Conservation (phyloP, 2,329 filamentous ascomycete species). For the Ambrosiella cleistominuta region DNA sequence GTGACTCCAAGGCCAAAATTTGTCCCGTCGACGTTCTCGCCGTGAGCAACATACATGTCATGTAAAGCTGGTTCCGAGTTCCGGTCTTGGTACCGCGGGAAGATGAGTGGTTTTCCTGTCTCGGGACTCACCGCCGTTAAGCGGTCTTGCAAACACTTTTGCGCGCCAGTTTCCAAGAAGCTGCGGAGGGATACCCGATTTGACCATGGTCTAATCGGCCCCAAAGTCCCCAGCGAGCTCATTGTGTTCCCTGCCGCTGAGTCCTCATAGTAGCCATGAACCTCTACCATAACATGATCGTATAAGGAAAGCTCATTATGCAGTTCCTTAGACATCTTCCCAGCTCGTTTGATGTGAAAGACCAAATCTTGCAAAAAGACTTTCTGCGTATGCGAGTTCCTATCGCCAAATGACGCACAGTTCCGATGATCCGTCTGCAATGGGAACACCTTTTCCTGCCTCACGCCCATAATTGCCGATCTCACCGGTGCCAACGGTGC, state of each 20-base stretch:
- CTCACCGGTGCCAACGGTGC: slow-evolving; percentile 42
- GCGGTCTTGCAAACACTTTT: slow-evolving; percentile 35
- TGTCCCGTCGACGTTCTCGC: too few relatives aligned
- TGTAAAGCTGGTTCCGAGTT: slow-evolving; percentile 4
- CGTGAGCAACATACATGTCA: neutral
- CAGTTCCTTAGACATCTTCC: slow-evolving; percentile 17
- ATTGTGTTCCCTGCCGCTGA: slow-evolving; percentile 16
- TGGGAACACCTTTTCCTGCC: slow-evolving; percentile 34
- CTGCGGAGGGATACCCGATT: slow-evolving; percentile 33
- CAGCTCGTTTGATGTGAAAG: slow-evolving; percentile 20
- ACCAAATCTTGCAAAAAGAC: slow-evolving; percentile 23
- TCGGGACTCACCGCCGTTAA: slow-evolving; percentile 19
- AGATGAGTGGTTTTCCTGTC: slow-evolving; percentile 16
- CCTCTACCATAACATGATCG: slow-evolving; percentile 37
- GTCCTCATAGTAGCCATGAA: slow-evolving; percentile 42
- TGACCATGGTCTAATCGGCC: slow-evolving; percentile 32
- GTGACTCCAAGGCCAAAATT: neutral
- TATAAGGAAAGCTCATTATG: slow-evolving; percentile 33
- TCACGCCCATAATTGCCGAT: slow-evolving; percentile 32
- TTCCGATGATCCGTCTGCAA: slow-evolving; percentile 37
- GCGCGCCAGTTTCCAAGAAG: slow-evolving; percentile 37
- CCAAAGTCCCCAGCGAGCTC: slow-evolving; percentile 13
- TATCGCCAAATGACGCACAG: slow-evolving; percentile 34
- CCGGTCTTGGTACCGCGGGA: neutral
- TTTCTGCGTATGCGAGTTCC: slow-evolving; percentile 31